Evolutionary conservation across 2,329 filamentous ascomycete species (phyloP).

Genomic region (Orbilia javanica): DNA sequence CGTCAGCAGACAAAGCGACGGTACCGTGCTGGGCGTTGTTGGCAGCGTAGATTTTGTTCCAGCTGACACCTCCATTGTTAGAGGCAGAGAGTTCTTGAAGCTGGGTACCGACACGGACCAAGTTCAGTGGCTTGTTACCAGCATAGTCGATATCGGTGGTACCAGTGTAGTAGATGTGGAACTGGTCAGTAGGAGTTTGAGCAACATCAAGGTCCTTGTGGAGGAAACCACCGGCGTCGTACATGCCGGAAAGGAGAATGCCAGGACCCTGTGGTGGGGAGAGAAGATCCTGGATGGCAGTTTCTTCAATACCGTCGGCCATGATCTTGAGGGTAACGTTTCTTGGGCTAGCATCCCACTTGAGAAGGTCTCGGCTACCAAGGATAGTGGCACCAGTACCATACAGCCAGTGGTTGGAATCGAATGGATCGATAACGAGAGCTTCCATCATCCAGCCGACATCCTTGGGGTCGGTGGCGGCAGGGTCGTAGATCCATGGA

Average conservation of each 20-base stretch:
- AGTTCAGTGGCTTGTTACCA: slow-evolving; percentile 64
- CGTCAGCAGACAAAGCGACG: slow-evolving; percentile 70
- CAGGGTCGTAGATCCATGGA: slow-evolving; percentile 71
- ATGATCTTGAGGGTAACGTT: slow-evolving; percentile 68
- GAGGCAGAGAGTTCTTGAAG: slow-evolving; percentile 68
- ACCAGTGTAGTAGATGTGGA: slow-evolving; percentile 68
- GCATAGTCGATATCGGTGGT: slow-evolving; percentile 67
- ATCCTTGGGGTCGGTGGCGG: slow-evolving; percentile 67
- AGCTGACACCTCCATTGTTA: slow-evolving; percentile 69
- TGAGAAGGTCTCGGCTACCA: slow-evolving; percentile 71
- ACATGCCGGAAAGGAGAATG: slow-evolving; percentile 70
- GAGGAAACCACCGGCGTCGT: slow-evolving; percentile 70
- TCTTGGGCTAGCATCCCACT: slow-evolving; percentile 70
- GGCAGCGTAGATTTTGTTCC: slow-evolving; percentile 69
- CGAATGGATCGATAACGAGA: slow-evolving; percentile 72
- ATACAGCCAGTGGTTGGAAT: slow-evolving; percentile 74
- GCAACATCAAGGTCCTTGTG: slow-evolving; percentile 65
- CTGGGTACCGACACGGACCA: slow-evolving; percentile 70
- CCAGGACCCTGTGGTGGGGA: slow-evolving; percentile 68
- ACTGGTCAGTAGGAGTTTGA: slow-evolving; percentile 67
- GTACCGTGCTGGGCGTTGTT: slow-evolving; percentile 67
- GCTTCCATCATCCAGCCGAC: slow-evolving; percentile 75
- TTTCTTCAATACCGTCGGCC: slow-evolving; percentile 72
- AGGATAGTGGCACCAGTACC: slow-evolving; percentile 72
- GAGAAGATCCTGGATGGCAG: slow-evolving; percentile 68